phyloP scores from a whole-genome alignment of 139 green algal genomes.

The Chlorella sp. region DNA sequence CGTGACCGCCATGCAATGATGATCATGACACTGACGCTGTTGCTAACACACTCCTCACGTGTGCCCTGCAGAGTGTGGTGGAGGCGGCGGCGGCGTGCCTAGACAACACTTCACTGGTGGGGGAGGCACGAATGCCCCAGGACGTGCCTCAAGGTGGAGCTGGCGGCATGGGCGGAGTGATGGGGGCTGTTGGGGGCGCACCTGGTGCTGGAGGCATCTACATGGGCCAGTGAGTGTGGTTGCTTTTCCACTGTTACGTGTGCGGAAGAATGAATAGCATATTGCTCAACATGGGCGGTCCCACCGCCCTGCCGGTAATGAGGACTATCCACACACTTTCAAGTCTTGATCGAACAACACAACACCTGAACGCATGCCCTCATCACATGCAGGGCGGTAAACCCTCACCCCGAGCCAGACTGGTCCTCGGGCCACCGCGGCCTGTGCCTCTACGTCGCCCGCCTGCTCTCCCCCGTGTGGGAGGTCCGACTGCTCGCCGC shows the following conservation, averaged over 20 bases:
- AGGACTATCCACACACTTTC: not conserved
- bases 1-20: too few relatives aligned
- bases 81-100: slow-evolving; percentile 52
- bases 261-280: not conserved
- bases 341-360: not conserved
- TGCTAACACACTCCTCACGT: too few relatives aligned
- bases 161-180: not conserved
- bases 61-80: slow-evolving; percentile 4
- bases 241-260: too few relatives aligned
- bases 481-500: slow-evolving; percentile 48
- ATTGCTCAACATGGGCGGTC: not conserved
- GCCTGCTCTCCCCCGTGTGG: slow-evolving; percentile 74
- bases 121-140: slow-evolving; percentile 54
- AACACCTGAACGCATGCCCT: slow-evolving; percentile 3
- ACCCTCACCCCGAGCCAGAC: slow-evolving; percentile 66
- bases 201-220: slow-evolving; percentile 47
- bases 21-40: too few relatives aligned
- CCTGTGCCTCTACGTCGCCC: slow-evolving; percentile 63
- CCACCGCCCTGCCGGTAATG: too few relatives aligned
- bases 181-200: not conserved
- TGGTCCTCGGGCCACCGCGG: slow-evolving; percentile 76
- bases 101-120: slow-evolving; percentile 69
- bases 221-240: slow-evolving; percentile 61
- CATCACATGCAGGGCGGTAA: slow-evolving; percentile 35
- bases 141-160: slow-evolving; percentile 12